Conservation (phyloP, 805 yeast genomes). For the Zygosaccharomyces siamensis region DNA sequence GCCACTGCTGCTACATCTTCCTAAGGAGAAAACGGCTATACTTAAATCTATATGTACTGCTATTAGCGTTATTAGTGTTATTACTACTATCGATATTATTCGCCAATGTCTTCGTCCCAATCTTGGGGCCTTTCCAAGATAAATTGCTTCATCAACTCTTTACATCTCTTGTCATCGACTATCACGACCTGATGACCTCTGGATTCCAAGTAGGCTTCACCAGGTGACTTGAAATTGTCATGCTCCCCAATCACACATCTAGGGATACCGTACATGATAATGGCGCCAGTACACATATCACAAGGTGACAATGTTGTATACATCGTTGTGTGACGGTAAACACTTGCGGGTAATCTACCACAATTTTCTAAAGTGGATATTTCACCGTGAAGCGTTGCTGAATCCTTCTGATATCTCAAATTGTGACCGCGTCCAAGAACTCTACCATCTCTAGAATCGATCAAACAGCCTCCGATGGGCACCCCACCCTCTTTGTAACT, state of each 20-base stretch:
- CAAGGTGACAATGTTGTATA: slow-evolving; percentile 93
- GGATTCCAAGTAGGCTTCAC: slow-evolving; percentile 63
- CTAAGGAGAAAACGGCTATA: neutral
- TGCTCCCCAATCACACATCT: slow-evolving; percentile 90
- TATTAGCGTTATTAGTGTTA: neutral
- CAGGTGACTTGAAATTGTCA: slow-evolving; percentile 67
- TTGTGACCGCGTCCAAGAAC: slow-evolving; percentile 88
- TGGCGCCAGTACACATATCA: slow-evolving; percentile 93
- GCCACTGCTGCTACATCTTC: neutral
- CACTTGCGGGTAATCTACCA: slow-evolving; percentile 76
- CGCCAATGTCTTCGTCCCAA: slow-evolving; percentile 81
- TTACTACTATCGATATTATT: slow-evolving; percentile 14
- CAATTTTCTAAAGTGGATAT: slow-evolving; percentile 85
- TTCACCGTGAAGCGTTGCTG: slow-evolving; percentile 89
- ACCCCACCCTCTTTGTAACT: slow-evolving; percentile 83
- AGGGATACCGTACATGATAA: slow-evolving; percentile 79
- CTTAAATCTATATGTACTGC: neutral
- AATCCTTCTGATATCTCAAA: slow-evolving; percentile 76
- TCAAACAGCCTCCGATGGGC: slow-evolving; percentile 56
- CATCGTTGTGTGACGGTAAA: slow-evolving; percentile 80
- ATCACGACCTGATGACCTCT: slow-evolving; percentile 73
- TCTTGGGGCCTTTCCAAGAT: slow-evolving; percentile 71
- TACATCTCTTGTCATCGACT: slow-evolving; percentile 55
- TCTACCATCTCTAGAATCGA: slow-evolving; percentile 57
- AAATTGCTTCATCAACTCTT: slow-evolving; percentile 68